Base-by-base conservation (phyloP, 805 yeast genomes). In the Starmera quercuum region DNA sequence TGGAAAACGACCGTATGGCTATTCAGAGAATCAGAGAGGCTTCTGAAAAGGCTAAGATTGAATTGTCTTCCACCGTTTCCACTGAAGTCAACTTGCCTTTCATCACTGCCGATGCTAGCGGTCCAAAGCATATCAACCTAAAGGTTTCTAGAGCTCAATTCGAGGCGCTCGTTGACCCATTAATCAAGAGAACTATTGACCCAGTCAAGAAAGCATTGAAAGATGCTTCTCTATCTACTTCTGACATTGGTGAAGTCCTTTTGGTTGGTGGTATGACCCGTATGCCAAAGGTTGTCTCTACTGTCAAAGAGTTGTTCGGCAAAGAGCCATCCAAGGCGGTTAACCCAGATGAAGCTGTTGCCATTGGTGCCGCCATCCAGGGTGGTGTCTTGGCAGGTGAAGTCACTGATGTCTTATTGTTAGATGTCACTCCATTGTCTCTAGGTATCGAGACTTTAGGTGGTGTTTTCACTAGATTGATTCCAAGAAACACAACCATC, bases 201-300 rank as follows among this genome's bases (percentile, higher is more conserved):
- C 88, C 90, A 20, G 87, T 83, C 31, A 77, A 78, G 55, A 75
- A 73, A 58, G 87, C 92, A 37, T 58, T 83, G 40, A 71, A 77
- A 51, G 94, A 83, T 61, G 86, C 92, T 6, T 75, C 71, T 29
- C 59, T 83, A 45, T 64, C 74, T 28, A 64, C 81, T 10, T 67
- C 72, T 31, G 86, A 82, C 36, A 66, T 83, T 35, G 84, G 83
- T 53, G 88, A 83, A 57, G 78, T 83, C 27, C 71, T 83, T 39
- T 59, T 83, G 34, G 94, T 83, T 30, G 94, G 94, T 45, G 94
- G 94, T 50, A 83, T 83, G 94, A 81, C 94, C 23, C 65, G 94
- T 59, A 83, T 83, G 94, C 94, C 94, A 44, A 77, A 75, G 58
- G 78, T 83, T 46, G 64, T 85, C 39, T 71, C 71, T 36, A 64